A percentile compares a stretch with the other conserved stretches of the same genome.
These are phyloP conservation scores for Hordeum pubiflorum DNA, from an alignment of 202 grass and related monocot species.

Conservation along the genomic window DNA sequence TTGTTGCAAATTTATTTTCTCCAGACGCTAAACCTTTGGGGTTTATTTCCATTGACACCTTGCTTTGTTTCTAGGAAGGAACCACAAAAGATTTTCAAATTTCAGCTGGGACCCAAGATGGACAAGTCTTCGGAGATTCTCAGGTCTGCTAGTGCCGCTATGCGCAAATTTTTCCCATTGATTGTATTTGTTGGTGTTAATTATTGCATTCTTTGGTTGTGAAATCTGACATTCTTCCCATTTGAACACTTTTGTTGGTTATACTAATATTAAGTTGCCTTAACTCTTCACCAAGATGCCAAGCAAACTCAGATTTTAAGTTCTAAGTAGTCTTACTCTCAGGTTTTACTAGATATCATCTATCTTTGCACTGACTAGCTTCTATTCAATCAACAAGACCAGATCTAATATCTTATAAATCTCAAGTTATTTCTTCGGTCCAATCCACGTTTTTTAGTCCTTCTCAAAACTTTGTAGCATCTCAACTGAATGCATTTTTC, in stretches of 20 bases:
- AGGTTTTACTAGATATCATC: not conserved
- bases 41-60: conserved; percentile 8
- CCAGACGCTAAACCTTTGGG: not conserved
- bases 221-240: not conserved
- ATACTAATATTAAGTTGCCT: conserved; percentile 18
- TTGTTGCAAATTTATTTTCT: conserved; percentile 16
- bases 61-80: conserved; percentile 66
- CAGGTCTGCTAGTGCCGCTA: conserved; percentile 45
- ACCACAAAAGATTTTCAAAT: conserved; percentile 69
- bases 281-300: not conserved
- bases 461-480: not conserved
- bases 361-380: not conserved
- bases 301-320: not conserved
- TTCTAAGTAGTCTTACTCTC: not conserved
- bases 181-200: conserved; percentile 15
- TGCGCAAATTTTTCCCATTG: not conserved
- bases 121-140: conserved; percentile 66
- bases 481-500: not conserved
- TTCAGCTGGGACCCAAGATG: conserved; percentile 79
- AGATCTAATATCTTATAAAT: conserved; percentile 8
- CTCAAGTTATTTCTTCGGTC: not conserved
- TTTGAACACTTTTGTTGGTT: conserved; percentile 17
- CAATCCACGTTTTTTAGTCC: not conserved
- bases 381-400: not conserved
- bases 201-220: conserved; percentile 3